A percentile compares a stretch with the other conserved stretches of the same genome.
phyloP scores from a whole-genome alignment of 768 basidiomycete species.

The Hygrophorus pudorinus region DNA sequence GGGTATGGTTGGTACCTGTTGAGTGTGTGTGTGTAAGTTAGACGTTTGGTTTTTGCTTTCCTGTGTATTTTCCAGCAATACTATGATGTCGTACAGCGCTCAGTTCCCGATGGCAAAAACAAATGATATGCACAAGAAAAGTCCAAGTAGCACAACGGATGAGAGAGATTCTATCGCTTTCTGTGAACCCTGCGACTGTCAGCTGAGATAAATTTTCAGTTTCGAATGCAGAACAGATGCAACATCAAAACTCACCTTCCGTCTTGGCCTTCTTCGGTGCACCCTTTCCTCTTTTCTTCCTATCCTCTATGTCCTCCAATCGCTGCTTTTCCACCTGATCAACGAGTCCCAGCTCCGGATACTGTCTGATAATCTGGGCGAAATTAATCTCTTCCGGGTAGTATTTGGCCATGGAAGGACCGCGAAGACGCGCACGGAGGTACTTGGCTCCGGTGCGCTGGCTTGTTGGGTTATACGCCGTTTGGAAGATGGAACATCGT shows the following conservation, averaged over 20 bases:
- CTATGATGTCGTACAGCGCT: no score
- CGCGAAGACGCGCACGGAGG: slow-evolving; percentile 69
- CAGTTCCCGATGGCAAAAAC: no score
- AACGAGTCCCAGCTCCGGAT: slow-evolving; percentile 49
- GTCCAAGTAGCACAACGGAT: not conserved
- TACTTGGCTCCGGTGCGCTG: slow-evolving; percentile 88
- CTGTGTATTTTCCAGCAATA: not conserved
- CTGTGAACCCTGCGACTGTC: slow-evolving; percentile 43
- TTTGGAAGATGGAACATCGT: slow-evolving; percentile 73
- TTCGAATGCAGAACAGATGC: not conserved
- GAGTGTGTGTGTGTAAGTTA: not conserved
- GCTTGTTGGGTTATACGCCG: slow-evolving; percentile 76
- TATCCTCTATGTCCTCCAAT: slow-evolving; percentile 55
- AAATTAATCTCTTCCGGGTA: slow-evolving; percentile 61
- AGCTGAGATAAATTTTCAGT: slow-evolving; percentile 21
- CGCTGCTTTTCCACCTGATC: slow-evolving; percentile 62
- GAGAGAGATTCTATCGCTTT: slow-evolving; percentile 24
- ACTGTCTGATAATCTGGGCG: slow-evolving; percentile 35
- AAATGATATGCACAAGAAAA: slow-evolving; percentile 1
- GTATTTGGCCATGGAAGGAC: slow-evolving; percentile 80
- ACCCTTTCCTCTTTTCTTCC: slow-evolving; percentile 72
- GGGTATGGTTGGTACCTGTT: slow-evolving; percentile 10
- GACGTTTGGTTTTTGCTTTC: not conserved
- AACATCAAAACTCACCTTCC: slow-evolving; percentile 35
- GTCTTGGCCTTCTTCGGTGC: slow-evolving; percentile 72